Evolutionary conservation across 2,329 filamentous ascomycete species (phyloP).

Genomic region (Pseudogymnoascus sp.): DNA sequence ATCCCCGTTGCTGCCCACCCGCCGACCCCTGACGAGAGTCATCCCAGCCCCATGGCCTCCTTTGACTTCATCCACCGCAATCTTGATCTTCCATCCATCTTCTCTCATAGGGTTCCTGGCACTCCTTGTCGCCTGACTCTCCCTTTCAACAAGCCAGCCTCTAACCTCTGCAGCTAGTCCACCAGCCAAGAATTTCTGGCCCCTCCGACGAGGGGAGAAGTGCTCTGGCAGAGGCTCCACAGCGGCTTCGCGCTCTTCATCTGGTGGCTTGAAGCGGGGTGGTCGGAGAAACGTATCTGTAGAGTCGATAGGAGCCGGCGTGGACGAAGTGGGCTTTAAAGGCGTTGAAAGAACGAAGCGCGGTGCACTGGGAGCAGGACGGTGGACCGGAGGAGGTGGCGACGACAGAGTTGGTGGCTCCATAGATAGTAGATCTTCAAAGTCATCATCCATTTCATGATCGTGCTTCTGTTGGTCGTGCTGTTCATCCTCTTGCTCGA

Average conservation of each 20-base stretch:
- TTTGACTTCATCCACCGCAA: constrained; percentile 26
- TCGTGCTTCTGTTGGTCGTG: constrained; percentile 1
- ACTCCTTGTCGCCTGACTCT: constrained; percentile 14
- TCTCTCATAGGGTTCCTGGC: constrained; percentile 18
- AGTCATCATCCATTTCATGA: constrained; percentile 5
- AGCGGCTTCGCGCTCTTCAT: constrained; percentile 11
- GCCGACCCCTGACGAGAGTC: constrained; percentile 24
- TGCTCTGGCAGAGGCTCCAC: constrained; percentile 39
- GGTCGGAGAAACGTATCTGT: constrained; percentile 25
- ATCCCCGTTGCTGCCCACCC: constrained; percentile 19
- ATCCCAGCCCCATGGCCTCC: constrained; percentile 22
- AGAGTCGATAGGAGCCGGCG: background rate
- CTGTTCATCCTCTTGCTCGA: constrained; percentile 11
- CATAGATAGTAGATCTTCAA: constrained; percentile 16
- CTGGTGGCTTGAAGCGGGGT: constrained; percentile 27
- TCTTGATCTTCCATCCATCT: constrained; percentile 24
- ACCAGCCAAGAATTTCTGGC: constrained; percentile 40
- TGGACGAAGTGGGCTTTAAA: constrained; percentile 17
- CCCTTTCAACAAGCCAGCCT: constrained; percentile 42
- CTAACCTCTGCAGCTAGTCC: constrained; percentile 43
- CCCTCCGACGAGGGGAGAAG: constrained; percentile 46
- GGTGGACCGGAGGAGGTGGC: constrained; percentile 19
- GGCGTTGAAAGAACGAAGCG: constrained; percentile 26
- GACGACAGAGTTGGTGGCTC: constrained; percentile 23
- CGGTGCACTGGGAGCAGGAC: constrained; percentile 21